Percentiles rank a stretch among this genome's conserved stretches.
phyloP scores from a whole-genome alignment of 2,329 filamentous ascomycete species.

The Neocucurbitaria cava region DNA sequence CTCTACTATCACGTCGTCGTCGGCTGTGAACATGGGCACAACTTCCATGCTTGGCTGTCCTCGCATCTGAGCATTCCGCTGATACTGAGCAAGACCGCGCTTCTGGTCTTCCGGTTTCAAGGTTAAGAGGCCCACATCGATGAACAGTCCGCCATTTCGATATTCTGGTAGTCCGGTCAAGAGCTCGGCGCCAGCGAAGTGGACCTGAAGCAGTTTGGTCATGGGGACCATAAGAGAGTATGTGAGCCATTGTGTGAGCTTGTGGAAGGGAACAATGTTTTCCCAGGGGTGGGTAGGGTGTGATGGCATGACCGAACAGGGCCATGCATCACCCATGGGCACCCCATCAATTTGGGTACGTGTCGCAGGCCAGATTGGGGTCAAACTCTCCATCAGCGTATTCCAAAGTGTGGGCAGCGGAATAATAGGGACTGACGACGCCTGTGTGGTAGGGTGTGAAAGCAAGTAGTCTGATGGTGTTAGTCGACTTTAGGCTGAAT shows the following conservation, averaged over 20 bases:
- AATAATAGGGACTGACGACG: slow-evolving; percentile 86
- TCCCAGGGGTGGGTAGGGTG: slow-evolving; percentile 76
- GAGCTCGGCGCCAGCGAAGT: slow-evolving; percentile 82
- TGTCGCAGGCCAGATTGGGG: slow-evolving; percentile 86
- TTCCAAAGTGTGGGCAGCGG: slow-evolving; percentile 89
- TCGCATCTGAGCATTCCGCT: slow-evolving; percentile 73
- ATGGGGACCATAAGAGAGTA: slow-evolving; percentile 95
- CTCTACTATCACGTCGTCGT: slow-evolving; percentile 81
- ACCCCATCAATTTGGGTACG: slow-evolving; percentile 87
- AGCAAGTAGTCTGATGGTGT: slow-evolving; percentile 79
- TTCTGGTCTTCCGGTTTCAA: slow-evolving; percentile 74
- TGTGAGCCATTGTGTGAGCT: slow-evolving; percentile 87
- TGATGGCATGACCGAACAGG: slow-evolving; percentile 82
- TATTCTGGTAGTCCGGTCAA: slow-evolving; percentile 92
- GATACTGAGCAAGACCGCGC: slow-evolving; percentile 73
- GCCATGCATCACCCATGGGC: slow-evolving; percentile 93
- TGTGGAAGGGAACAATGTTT: slow-evolving; percentile 89
- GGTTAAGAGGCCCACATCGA: slow-evolving; percentile 82
- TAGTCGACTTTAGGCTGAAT: slow-evolving; percentile 6
- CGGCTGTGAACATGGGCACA: slow-evolving; percentile 73
- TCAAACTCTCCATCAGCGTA: slow-evolving; percentile 84
- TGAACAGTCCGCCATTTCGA: slow-evolving; percentile 86
- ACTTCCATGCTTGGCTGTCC: slow-evolving; percentile 76
- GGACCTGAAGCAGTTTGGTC: slow-evolving; percentile 78
- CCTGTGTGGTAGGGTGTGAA: slow-evolving; percentile 86